A percentile compares a stretch with the other conserved stretches of the same genome.
Evolutionary conservation across 2,329 filamentous ascomycete species (phyloP).

Genomic region (Fusarium haematococcum): DNA sequence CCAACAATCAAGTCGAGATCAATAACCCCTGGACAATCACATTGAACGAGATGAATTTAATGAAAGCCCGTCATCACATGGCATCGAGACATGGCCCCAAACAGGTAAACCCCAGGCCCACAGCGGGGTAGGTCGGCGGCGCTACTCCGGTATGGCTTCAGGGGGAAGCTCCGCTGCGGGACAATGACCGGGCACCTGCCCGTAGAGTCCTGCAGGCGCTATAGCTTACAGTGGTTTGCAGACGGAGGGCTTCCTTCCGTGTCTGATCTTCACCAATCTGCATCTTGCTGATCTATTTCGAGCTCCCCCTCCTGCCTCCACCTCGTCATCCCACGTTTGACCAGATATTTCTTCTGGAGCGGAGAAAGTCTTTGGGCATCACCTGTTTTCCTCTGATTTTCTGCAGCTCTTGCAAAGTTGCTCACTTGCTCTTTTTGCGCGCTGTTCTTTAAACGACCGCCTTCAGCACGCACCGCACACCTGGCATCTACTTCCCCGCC

Average conservation of each 20-base stretch:
- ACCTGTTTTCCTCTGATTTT: not conserved
- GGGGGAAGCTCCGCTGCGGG: constrained; percentile 14
- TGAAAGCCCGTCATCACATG: constrained; percentile 27
- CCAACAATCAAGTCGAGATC: not conserved
- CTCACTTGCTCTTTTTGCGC: not conserved
- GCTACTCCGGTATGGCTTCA: constrained; percentile 32
- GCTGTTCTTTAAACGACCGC: not conserved
- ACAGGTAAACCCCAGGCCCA: constrained; percentile 20
- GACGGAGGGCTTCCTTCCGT: not conserved
- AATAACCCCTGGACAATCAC: constrained; percentile 12
- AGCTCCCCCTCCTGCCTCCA: constrained; percentile 4
- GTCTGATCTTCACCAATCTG: not conserved
- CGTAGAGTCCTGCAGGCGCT: not conserved
- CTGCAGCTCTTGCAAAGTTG: not conserved
- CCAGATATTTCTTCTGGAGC: not conserved
- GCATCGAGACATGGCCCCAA: constrained; percentile 1
- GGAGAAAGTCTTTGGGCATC: not conserved
- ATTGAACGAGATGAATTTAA: not conserved
- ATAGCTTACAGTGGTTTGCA: constrained; percentile 12
- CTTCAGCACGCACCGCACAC: not conserved
- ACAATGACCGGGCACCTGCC: not conserved
- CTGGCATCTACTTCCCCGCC: not conserved
- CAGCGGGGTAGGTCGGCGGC: constrained; percentile 34
- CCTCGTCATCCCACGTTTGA: constrained; percentile 12
- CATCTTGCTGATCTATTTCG: constrained; percentile 1